Evolutionary conservation across 2,329 filamentous ascomycete genomes (phyloP), one percentile per base, ranked within the genome.

Genomic region (Phialocephala sp.): DNA sequence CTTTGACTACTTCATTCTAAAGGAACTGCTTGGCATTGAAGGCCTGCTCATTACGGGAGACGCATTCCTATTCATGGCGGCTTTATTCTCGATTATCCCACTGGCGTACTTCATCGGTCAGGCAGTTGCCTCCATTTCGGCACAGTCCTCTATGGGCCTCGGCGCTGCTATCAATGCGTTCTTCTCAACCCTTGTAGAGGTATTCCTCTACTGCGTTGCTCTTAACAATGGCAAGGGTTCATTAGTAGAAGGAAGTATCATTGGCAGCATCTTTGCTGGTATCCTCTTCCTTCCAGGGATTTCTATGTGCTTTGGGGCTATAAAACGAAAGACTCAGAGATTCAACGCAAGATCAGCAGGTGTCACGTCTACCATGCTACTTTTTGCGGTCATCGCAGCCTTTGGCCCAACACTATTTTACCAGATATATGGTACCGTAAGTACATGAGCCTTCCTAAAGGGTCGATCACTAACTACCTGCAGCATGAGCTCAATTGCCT

Each of bases 61-160:
- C 0, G 93, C 92, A 9, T 90, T 98, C 71, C 85, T 98, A 59
- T 99, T 99, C 77, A 84, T 89, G 0, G 86, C 94, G 4, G 92
- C 91, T 4, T 80, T 99, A 15, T 82, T 97, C 66, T 98, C 95
- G 54, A 96, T 99, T 77, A 97, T 99, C 58, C 95, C 95, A 2
- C 80, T 99, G 62, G 95, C 95, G 15, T 99, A 99, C 80, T 99
- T 99, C 77, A 99, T 99, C 71, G 95, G 95, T 1, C 95, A 99
- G 80, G 95, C 95, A 43, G 95, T 99, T 55, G 95, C 95, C 2
- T 99, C 95, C 60, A 99, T 99, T 72, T 99, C 95, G 11, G 95
- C 95, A 1, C 95, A 99, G 77, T 98, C 94, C 1, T 97, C 94
- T 5, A 99, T 99, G 95, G 95, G 95, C 32, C 84, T 99, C 9